Evolutionary conservation across 352 stramenopile species (phyloP).

Genomic region (Globisporangium perplexum): DNA sequence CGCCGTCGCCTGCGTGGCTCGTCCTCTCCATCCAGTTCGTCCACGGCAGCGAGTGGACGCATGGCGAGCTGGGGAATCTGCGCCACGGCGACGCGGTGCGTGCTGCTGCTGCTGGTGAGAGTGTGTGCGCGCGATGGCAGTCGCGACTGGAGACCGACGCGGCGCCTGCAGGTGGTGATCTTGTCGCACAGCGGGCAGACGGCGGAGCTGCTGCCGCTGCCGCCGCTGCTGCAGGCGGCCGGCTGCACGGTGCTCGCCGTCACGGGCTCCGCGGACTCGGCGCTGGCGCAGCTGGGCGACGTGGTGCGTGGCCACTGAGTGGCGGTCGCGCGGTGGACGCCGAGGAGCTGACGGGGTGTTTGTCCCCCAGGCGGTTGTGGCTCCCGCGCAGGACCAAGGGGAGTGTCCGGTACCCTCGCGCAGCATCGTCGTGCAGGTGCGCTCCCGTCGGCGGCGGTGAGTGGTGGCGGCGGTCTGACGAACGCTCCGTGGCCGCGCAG

Average conservation of each 20-base stretch:
- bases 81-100: constrained; percentile 51
- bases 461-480: too few relatives aligned
- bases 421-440: constrained; percentile 79
- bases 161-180: constrained; percentile 36
- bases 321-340: too few relatives aligned
- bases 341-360: too few relatives aligned
- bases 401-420: constrained; percentile 63
- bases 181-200: constrained; percentile 74
- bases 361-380: constrained; percentile 26
- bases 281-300: constrained; percentile 29
- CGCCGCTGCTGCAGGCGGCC: constrained; percentile 30
- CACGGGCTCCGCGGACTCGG: constrained; percentile 30
- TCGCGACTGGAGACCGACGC: background rate
- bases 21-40: constrained; percentile 43
- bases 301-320: constrained; percentile 32
- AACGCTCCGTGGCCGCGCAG: constrained; percentile 13
- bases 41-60: constrained; percentile 74
- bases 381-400: constrained; percentile 37
- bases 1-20: background rate
- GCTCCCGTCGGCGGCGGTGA: too few relatives aligned
- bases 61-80: constrained; percentile 72
- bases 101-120: background rate
- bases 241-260: constrained; percentile 45
- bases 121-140: background rate
- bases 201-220: constrained; percentile 48